phyloP scores from a whole-genome alignment of 148 eudicot genomes.

The Tetragonia tetragonoides region DNA sequence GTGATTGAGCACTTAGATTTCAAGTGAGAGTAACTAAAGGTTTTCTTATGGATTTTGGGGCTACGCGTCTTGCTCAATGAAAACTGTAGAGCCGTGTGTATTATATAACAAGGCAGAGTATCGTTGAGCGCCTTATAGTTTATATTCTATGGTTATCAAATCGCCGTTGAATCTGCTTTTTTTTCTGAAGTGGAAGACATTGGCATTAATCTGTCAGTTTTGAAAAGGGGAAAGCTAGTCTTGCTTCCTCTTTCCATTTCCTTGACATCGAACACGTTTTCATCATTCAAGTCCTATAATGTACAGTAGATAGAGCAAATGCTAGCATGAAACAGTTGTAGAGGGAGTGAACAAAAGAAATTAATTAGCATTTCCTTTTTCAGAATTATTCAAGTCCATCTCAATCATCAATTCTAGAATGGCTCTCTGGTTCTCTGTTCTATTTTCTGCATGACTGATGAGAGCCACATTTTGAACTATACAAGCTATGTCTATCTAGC shows the following conservation, averaged over 20 bases:
- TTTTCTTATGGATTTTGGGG: neutral
- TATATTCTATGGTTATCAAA: neutral
- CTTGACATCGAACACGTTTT: neutral
- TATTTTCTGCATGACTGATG: neutral
- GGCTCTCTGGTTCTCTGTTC: neutral
- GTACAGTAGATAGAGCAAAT: neutral
- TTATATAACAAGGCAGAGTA: slow-evolving; percentile 17
- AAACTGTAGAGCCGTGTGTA: neutral
- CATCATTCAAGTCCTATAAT: neutral
- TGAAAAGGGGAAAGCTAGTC: neutral
- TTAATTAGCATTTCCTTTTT: neutral
- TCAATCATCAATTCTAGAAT: neutral
- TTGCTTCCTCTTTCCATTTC: too few relatives aligned
- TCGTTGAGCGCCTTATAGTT: neutral
- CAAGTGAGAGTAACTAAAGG: neutral
- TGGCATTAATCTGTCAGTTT: neutral
- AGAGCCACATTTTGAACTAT: neutral
- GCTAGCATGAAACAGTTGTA: neutral
- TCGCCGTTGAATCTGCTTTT: slow-evolving; percentile 26
- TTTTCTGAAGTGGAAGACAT: neutral
- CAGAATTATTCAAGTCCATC: neutral
- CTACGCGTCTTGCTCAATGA: slow-evolving; percentile 13
- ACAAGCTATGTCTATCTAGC: too few relatives aligned
- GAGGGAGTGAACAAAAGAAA: neutral
- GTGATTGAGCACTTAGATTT: neutral